A percentile compares a stretch with the other conserved stretches of the same genome.
Evolutionary conservation across 139 green algal genomes (phyloP).

Genomic region (Chlamydomonas incerta): DNA sequence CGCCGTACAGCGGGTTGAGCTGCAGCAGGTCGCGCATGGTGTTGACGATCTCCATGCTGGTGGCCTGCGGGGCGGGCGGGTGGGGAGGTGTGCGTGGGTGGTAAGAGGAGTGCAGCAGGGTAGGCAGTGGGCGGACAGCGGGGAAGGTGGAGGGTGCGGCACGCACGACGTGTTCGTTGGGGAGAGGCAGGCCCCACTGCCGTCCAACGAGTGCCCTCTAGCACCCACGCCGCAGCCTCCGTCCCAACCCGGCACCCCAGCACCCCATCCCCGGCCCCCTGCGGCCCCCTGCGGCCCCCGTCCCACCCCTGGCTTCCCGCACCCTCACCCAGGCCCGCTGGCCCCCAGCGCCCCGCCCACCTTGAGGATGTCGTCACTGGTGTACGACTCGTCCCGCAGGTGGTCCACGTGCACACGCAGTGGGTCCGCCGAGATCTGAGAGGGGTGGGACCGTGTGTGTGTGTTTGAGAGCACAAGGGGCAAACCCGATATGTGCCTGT

Average conservation of each 20-base stretch:
- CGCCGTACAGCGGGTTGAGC: constrained; percentile 95
- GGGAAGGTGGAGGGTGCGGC: too few relatives aligned
- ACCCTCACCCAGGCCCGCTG: not conserved
- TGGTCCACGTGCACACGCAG: constrained; percentile 87
- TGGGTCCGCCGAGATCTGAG: constrained; percentile 69
- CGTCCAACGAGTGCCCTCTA: too few relatives aligned
- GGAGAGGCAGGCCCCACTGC: too few relatives aligned
- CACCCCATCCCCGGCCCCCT: too few relatives aligned
- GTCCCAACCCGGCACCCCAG: too few relatives aligned
- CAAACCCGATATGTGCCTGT: too few relatives aligned
- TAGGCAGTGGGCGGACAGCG: too few relatives aligned
- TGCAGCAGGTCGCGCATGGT: constrained; percentile 95
- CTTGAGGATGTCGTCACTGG: constrained; percentile 87
- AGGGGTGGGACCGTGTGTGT: too few relatives aligned
- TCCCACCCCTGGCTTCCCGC: not conserved
- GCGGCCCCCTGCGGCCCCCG: too few relatives aligned
- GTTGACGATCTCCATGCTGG: constrained; percentile 94
- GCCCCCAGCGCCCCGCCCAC: constrained; percentile 13
- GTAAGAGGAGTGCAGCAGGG: not conserved
- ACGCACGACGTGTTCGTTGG: too few relatives aligned
- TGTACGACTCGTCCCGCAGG: constrained; percentile 87
- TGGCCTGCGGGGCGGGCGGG: constrained; percentile 66
- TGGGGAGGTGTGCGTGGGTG: not conserved
- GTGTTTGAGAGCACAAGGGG: too few relatives aligned
- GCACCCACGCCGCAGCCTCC: too few relatives aligned